These are phyloP conservation scores for Combretum micranthum DNA, from an alignment of 345 rosid species.

Conservation along the genomic window DNA sequence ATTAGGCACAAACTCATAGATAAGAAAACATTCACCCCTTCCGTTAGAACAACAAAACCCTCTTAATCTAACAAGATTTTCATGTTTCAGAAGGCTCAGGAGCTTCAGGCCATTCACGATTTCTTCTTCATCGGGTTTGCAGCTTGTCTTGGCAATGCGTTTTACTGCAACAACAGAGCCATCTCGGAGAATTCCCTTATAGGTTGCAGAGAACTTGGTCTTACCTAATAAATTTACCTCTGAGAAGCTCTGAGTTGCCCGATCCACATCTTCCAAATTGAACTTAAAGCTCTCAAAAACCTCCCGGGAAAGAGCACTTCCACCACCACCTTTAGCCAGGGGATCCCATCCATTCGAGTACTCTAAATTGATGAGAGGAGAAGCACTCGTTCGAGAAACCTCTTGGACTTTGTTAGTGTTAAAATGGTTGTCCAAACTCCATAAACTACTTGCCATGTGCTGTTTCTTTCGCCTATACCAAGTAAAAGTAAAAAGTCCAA, in stretches of 20 bases:
- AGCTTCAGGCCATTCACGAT: constrained; percentile 77
- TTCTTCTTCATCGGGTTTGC: constrained; percentile 73
- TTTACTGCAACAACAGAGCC: constrained; percentile 71
- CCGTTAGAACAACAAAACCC: constrained; percentile 96
- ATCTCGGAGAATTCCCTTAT: constrained; percentile 79
- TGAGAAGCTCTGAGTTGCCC: constrained; percentile 88
- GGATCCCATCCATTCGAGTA: constrained; percentile 96
- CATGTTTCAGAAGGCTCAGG: constrained; percentile 67
- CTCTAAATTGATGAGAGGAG: constrained; percentile 80
- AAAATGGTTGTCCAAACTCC: constrained; percentile 48
- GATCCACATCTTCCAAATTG: constrained; percentile 88
- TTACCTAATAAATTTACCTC: constrained; percentile 69
- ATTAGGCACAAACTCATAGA: constrained; percentile 73
- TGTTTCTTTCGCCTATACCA: constrained; percentile 66
- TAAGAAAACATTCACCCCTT: constrained; percentile 85
- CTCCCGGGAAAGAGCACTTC: constrained; percentile 62
- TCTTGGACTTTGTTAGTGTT: constrained; percentile 66
- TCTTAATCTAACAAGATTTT: constrained; percentile 66
- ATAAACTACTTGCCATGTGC: constrained; percentile 56
- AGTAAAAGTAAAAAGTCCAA: constrained; percentile 40
- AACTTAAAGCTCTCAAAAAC: constrained; percentile 85
- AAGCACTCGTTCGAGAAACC: constrained; percentile 46
- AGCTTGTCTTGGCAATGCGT: constrained; percentile 77
- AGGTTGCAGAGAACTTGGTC: constrained; percentile 64
- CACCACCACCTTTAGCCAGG: constrained; percentile 45